Percentiles rank a stretch among this genome's conserved stretches.
phyloP scores from a whole-genome alignment of 2,329 filamentous ascomycete species.

The Aspergillus sp. region DNA sequence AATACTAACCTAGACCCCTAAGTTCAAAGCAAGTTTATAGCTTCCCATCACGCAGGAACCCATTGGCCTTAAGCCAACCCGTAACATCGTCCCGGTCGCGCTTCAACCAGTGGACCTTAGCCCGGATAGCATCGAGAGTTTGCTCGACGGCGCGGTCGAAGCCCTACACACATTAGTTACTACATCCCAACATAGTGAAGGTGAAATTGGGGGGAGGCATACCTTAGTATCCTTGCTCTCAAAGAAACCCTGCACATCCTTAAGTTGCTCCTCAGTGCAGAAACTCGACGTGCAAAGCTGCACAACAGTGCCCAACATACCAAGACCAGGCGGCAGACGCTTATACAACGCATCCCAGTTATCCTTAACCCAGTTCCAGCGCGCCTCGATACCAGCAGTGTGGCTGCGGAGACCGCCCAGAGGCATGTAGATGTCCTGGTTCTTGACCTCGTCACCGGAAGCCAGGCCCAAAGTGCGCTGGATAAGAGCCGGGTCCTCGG shows the following conservation, averaged over 20 bases:
- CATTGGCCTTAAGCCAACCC: constrained; percentile 61
- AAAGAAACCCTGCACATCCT: constrained; percentile 75
- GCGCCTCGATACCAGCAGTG: constrained; percentile 66
- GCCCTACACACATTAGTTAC: constrained; percentile 36
- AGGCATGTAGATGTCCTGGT: constrained; percentile 89
- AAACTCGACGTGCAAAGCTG: constrained; percentile 76
- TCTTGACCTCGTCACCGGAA: constrained; percentile 76
- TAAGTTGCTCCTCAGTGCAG: constrained; percentile 66
- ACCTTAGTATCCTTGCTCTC: constrained; percentile 70
- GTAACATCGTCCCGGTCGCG: constrained; percentile 73
- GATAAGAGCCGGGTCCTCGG: constrained; percentile 71
- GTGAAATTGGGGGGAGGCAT: constrained; percentile 6
- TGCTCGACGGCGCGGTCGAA: constrained; percentile 88
- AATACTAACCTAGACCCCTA: too few species aligned
- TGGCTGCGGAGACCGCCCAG: constrained; percentile 71
- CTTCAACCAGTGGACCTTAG: constrained; percentile 75
- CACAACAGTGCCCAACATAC: constrained; percentile 79
- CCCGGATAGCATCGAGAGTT: constrained; percentile 73
- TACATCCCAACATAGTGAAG: too few species aligned
- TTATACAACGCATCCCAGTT: constrained; percentile 83
- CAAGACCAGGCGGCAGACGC: constrained; percentile 76
- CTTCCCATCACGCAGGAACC: constrained; percentile 45
- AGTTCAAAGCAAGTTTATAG: constrained; percentile 13
- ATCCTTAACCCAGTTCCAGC: constrained; percentile 75
- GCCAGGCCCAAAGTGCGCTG: constrained; percentile 70